Percentiles rank a stretch among this genome's conserved stretches.
These are phyloP conservation scores for Sporothrix humicola DNA, from an alignment of 2,329 filamentous ascomycete genomes.

Conservation along the genomic window DNA sequence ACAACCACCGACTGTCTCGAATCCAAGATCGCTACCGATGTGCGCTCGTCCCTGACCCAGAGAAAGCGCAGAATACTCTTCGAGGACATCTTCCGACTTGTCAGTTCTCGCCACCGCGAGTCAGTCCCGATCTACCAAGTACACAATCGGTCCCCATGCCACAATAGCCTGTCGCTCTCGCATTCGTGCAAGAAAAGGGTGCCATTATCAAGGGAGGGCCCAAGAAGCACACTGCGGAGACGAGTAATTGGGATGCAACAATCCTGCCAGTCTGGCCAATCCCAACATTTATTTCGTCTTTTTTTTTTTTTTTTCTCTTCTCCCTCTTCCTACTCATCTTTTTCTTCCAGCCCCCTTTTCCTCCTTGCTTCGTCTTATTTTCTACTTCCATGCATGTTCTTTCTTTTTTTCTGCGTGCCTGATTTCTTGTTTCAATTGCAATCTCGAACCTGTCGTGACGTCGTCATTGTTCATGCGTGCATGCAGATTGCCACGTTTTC, in stretches of 20 bases:
- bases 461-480: slow-evolving; percentile 15
- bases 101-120: background rate
- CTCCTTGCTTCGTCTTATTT: background rate
- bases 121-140: slow-evolving; percentile 5
- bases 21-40: slow-evolving; percentile 23
- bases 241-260: background rate
- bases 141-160: background rate
- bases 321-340: no score
- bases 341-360: background rate
- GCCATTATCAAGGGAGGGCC: background rate
- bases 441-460: background rate
- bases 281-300: background rate
- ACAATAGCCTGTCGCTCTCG: background rate
- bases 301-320: no score
- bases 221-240: background rate
- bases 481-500: slow-evolving; percentile 18
- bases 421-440: background rate
- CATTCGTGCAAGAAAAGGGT: background rate
- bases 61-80: background rate
- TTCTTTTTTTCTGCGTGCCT: background rate
- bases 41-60: background rate
- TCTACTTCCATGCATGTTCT: background rate
- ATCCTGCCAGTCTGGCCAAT: background rate
- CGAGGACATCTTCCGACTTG: background rate
- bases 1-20: background rate